Conservation (phyloP, 2,329 filamentous ascomycete genomes). For the Xylaria arbuscula region DNA sequence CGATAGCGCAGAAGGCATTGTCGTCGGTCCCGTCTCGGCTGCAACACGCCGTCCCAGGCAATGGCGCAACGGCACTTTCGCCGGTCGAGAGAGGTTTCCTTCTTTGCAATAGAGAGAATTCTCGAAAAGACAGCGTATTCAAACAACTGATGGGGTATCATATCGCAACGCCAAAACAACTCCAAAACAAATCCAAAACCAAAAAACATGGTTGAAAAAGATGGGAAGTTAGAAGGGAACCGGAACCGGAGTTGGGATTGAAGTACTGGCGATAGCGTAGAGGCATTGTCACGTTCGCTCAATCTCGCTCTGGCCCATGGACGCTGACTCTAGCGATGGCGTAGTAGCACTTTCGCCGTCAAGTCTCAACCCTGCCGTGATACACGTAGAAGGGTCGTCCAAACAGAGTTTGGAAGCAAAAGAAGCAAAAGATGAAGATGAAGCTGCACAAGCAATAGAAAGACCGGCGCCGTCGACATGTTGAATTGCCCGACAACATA, state of each 20-base stretch:
- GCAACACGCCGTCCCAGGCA: slow-evolving; percentile 60
- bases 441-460: slow-evolving; percentile 33
- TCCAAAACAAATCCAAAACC: slow-evolving; percentile 23
- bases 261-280: slow-evolving; percentile 53
- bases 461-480: slow-evolving; percentile 48
- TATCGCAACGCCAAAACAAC: slow-evolving; percentile 52
- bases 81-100: slow-evolving; percentile 48
- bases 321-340: slow-evolving; percentile 52
- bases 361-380: slow-evolving; percentile 43
- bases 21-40: slow-evolving; percentile 57
- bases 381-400: slow-evolving; percentile 48
- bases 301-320: slow-evolving; percentile 39
- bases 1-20: slow-evolving; percentile 68
- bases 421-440: slow-evolving; percentile 35
- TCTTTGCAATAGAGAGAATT: slow-evolving; percentile 39
- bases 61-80: slow-evolving; percentile 62
- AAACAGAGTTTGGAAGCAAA: slow-evolving; percentile 35
- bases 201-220: slow-evolving; percentile 28
- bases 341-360: slow-evolving; percentile 54
- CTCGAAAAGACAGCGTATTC: slow-evolving; percentile 62
- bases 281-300: slow-evolving; percentile 53
- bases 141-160: slow-evolving; percentile 66
- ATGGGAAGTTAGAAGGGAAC: slow-evolving; percentile 36
- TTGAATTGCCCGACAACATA: slow-evolving; percentile 50
- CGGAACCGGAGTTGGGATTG: slow-evolving; percentile 39